Evolutionary conservation across 129 eudicot species (phyloP).

Genomic region (Silybum marianum): DNA sequence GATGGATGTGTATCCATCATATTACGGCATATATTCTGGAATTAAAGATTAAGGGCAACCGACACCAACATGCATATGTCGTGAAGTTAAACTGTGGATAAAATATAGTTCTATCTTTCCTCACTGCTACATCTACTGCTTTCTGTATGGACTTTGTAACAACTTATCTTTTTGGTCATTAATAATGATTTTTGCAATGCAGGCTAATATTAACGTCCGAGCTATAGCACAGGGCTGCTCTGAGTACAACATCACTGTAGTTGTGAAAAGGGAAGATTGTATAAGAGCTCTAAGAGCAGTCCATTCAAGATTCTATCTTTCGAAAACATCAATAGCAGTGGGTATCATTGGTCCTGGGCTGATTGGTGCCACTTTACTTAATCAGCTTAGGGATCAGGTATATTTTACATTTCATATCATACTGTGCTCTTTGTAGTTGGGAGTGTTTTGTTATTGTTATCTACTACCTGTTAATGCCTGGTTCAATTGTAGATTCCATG

Average conservation of each 20-base stretch:
- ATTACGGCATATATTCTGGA: not conserved
- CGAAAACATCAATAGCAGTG: slow-evolving; percentile 88
- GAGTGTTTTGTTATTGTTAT: not conserved
- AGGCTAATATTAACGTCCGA: slow-evolving; percentile 91
- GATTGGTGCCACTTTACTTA: slow-evolving; percentile 93
- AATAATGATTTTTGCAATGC: slow-evolving; percentile 26
- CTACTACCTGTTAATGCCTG: not conserved
- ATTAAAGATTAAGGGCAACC: not conserved
- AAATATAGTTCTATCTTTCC: not conserved
- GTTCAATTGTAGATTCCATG: not conserved
- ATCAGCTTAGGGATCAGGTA: slow-evolving; percentile 97
- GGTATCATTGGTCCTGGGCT: slow-evolving; percentile 97
- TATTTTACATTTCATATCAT: slow-evolving; percentile 5
- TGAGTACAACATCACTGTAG: slow-evolving; percentile 92
- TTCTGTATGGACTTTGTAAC: not conserved
- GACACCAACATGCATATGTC: not conserved
- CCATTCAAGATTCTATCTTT: slow-evolving; percentile 93
- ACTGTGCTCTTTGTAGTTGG: not conserved
- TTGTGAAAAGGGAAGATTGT: slow-evolving; percentile 89
- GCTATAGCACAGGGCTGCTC: slow-evolving; percentile 99
- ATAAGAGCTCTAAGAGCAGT: slow-evolving; percentile 88
- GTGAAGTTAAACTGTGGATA: not conserved
- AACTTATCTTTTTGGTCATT: not conserved
- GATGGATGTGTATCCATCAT: not conserved
- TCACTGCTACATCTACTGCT: slow-evolving; percentile 5